Evolutionary conservation across 139 green algal genomes (phyloP), one percentile per base, ranked within the genome.

Genomic region (Volvox africanus): DNA sequence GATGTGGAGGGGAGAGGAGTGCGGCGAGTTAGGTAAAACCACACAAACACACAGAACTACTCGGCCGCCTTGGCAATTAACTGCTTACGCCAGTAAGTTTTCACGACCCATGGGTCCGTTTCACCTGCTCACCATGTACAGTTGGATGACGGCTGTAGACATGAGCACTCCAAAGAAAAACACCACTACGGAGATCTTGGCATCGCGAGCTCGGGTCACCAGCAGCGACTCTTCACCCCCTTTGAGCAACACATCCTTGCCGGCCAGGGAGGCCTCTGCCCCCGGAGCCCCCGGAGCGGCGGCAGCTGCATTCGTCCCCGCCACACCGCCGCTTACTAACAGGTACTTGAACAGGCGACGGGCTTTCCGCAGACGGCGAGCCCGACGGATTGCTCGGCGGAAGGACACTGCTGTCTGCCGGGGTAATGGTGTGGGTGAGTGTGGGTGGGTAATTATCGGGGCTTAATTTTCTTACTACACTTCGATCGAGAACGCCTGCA

Each of bases 101-200:
- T 55, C 9, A 9, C 44, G 44, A 55, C 44, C 44, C 44, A 55
- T 55, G 44, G 44, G 44, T 28, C 79, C 79, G 19, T 30, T 13
- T 50, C 17, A 61, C 33, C 83, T 20, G 1, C 88, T 22, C 22
- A 92, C 82, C 55, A 88, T 76, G 33, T 92, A 92, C 18, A 92
- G 73, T 75, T 92, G 89, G 89, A 92, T 88, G 33, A 92, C 89
- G 16, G 89, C 84, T 0, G 82, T 86, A 26, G 61, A 82, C 62
- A 92, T 82, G 55, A 92, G 82, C 33, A 92, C 89, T 18, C 89
- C 89, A n/a, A 92, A 88, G 89, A 92, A 89, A 50, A 92, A 89
- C 55, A 92, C 82, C 37, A 92, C 89, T 16, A 88, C 33, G 1
- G 32, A 73, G 73, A 92, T 61, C n/a, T 11, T 16, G 0, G 71